Evolutionary conservation across 2,329 filamentous ascomycete species (phyloP), one percentile per base, ranked within the genome.

Genomic region (Gyromitra esculenta): DNA sequence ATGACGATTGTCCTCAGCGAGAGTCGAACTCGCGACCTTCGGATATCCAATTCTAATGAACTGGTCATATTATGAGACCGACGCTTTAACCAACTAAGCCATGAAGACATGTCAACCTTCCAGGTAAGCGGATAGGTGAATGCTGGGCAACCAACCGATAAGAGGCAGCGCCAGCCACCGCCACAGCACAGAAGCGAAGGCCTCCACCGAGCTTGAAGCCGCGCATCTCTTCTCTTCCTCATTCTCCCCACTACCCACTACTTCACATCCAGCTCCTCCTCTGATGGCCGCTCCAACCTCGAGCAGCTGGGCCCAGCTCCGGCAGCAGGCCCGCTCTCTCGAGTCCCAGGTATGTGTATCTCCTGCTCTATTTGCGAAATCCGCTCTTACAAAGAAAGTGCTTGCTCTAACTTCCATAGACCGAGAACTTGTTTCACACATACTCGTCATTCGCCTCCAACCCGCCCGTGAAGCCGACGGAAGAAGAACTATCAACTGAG

Each of bases 371-470:
- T 31, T 37, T 39, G 0, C 1, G 6, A 31, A 39, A 43, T 18
- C 25, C 11, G 25, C 25, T 31, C 25, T 31, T 31, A 4, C 25
- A 3, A 4, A 31, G 25, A 31, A 3, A 31, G 1, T 21, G 18
- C 37, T 56, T 35, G 31, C 37, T 43, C 50, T 60, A 60, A 52
- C n/a, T 25, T n/a, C 3, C 11, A 37, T 37, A 81, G 81, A 81
- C 81, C 60, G 81, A 81, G 60, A 79, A 77, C 69, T 83, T 87
- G 62, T 87, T 88, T 81, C 85, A 87, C 79, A 90, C 86, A 77
- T 99, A 97, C 83, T 96, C 96, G 15, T 95, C 98, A 84, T 97
- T 94, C 86, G 91, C 93, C 18, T 90, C 92, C 18, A 89, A 91
- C 75, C 86, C 92, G 18, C 91, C 94, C 7, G 86, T 89, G 3